Evolutionary conservation across 305 asterid genomes (phyloP).

Genomic region (Plantago lanceolata): DNA sequence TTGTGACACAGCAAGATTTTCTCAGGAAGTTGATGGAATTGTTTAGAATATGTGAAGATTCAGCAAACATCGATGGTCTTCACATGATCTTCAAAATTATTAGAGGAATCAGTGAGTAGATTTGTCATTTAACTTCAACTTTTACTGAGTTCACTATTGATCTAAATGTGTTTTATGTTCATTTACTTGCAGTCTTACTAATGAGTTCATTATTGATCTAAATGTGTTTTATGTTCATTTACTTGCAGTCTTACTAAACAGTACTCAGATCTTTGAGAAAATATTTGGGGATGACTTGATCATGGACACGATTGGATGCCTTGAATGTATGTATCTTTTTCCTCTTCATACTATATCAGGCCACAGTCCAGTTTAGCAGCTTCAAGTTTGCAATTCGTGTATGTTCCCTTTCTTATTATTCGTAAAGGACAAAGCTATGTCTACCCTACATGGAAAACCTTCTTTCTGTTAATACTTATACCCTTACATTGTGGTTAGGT

Average conservation of each 20-base stretch:
- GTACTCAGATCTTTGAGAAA: conserved; percentile 79
- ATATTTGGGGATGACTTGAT: conserved; percentile 88
- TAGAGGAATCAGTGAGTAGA: conserved; percentile 77
- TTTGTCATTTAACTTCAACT: conserved; percentile 22
- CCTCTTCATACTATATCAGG: background rate
- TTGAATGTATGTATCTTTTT: conserved; percentile 67
- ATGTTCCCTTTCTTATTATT: background rate
- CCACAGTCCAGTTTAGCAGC: no score
- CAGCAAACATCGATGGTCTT: conserved; percentile 75
- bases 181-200: conserved; percentile 32
- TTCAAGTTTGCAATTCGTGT: background rate
- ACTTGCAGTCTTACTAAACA: conserved; percentile 84
- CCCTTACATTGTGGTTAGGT: no score
- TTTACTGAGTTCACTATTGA: background rate
- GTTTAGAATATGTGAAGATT: conserved; percentile 74
- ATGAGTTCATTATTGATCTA: background rate
- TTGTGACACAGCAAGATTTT: conserved; percentile 60
- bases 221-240: conserved; percentile 21
- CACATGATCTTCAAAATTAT: conserved; percentile 75
- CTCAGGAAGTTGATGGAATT: conserved; percentile 74
- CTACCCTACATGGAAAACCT: no score
- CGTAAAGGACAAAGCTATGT: no score
- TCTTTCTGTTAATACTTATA: no score
- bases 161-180: conserved; percentile 20
- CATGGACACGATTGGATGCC: conserved; percentile 90